A percentile compares a stretch with the other conserved stretches of the same genome.
phyloP scores from a whole-genome alignment of 2,329 filamentous ascomycete species.

The Penicillium hordei region DNA sequence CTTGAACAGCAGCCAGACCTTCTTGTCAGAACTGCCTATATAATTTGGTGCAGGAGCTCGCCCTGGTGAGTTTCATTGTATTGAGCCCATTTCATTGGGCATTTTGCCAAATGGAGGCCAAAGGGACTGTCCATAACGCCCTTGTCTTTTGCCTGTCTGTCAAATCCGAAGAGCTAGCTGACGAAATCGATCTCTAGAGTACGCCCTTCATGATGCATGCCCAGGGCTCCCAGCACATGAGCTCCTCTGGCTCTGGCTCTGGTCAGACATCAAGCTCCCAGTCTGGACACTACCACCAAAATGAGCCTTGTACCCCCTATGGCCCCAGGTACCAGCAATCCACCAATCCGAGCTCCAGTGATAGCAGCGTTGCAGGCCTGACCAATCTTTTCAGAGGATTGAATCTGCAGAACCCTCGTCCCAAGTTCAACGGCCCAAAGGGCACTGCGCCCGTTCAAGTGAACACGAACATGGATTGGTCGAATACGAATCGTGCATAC shows the following conservation, averaged over 20 bases:
- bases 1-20: not conserved
- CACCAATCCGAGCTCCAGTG: conserved; percentile 16
- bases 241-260: conserved; percentile 29
- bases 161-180: not conserved
- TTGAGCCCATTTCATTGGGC: not conserved
- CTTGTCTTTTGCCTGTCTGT: not conserved
- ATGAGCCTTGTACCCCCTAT: conserved; percentile 30
- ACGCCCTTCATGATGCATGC: conserved; percentile 23
- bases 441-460: conserved; percentile 26
- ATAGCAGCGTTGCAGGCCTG: conserved; percentile 22
- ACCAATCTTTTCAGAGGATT: conserved; percentile 29
- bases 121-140: not conserved
- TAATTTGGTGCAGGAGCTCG: conserved; percentile 1
- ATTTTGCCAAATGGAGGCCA: not conserved
- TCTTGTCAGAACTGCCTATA: conserved; percentile 2
- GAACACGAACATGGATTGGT: conserved; percentile 29
- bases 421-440: conserved; percentile 32
- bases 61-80: conserved; percentile 5
- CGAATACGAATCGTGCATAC: conserved; percentile 31
- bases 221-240: conserved; percentile 26
- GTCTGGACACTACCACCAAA: conserved; percentile 24
- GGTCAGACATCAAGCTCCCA: conserved; percentile 24
- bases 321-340: conserved; percentile 24
- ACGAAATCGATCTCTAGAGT: not conserved
- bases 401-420: conserved; percentile 32